Conservation (phyloP, 805 yeast species). For the Saccharomycopsis fermentans region DNA sequence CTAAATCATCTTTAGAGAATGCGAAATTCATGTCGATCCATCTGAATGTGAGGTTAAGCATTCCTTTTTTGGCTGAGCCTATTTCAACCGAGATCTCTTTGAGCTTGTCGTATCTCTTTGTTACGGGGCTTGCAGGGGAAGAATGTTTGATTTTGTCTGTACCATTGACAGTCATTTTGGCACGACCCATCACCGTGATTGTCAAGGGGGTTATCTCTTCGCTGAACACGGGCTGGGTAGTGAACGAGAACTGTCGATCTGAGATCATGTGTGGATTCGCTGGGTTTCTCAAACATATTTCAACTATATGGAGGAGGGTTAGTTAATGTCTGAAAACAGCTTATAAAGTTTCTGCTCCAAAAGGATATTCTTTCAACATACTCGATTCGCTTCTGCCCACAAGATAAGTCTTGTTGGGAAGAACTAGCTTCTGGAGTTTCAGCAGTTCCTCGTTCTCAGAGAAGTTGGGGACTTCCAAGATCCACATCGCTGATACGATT, state of each 20-base stretch:
- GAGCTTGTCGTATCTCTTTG: neutral
- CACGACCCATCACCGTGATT: slow-evolving; percentile 4
- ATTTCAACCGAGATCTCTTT: neutral
- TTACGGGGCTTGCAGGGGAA: neutral
- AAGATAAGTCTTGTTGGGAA: slow-evolving; percentile 8
- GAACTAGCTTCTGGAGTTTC: neutral
- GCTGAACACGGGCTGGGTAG: neutral
- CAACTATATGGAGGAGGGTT: too few relatives aligned
- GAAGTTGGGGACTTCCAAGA: neutral
- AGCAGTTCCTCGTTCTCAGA: neutral
- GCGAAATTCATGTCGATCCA: slow-evolving; percentile 6
- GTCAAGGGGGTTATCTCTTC: neutral
- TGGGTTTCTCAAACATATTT: neutral
- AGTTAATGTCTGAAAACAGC: too few relatives aligned
- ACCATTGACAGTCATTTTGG: slow-evolving; percentile 2
- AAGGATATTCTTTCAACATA: too few relatives aligned
- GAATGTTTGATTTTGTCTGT: neutral
- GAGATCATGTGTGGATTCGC: neutral
- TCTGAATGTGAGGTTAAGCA: neutral
- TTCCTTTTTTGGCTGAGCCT: slow-evolving; percentile 6
- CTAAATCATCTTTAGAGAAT: slow-evolving; percentile 6
- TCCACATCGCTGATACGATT: neutral
- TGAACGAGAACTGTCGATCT: neutral
- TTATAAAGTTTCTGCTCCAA: too few relatives aligned
- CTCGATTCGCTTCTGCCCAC: slow-evolving; percentile 8